Evolutionary conservation across 1,284 basidiomycete species (phyloP).

Genomic region (Meripilus lineatus): DNA sequence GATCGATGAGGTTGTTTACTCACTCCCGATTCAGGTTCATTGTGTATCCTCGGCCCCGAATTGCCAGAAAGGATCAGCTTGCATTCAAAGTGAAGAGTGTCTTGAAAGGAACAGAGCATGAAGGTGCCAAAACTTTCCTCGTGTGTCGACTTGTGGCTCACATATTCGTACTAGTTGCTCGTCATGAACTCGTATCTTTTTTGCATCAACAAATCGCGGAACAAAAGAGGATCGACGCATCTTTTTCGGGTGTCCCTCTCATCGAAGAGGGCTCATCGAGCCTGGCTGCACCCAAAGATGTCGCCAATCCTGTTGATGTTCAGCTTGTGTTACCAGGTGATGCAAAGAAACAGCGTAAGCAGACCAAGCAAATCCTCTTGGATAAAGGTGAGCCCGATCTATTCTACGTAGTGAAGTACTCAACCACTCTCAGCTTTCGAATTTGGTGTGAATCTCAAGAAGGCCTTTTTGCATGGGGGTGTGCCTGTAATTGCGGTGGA

Average conservation of each 20-base stretch:
- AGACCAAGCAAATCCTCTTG: slow-evolving; percentile 62
- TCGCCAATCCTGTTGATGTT: slow-evolving; percentile 39
- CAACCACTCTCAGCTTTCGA: slow-evolving; percentile 49
- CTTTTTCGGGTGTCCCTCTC: slow-evolving; percentile 49
- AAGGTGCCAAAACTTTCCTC: slow-evolving; percentile 37
- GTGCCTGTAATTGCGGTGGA: slow-evolving; percentile 71
- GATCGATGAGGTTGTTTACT: not conserved
- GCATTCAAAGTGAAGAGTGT: slow-evolving; percentile 80
- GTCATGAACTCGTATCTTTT: slow-evolving; percentile 66
- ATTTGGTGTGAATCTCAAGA: slow-evolving; percentile 48
- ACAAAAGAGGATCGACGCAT: slow-evolving; percentile 66
- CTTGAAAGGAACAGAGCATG: slow-evolving; percentile 67
- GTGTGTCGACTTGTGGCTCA: slow-evolving; percentile 1
- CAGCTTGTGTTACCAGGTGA: slow-evolving; percentile 65
- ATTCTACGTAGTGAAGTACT: slow-evolving; percentile 5
- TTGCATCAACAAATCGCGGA: slow-evolving; percentile 74
- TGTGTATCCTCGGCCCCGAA: slow-evolving; percentile 61
- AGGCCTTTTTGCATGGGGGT: slow-evolving; percentile 45
- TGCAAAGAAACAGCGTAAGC: slow-evolving; percentile 68
- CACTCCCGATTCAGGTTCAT: slow-evolving; percentile 49
- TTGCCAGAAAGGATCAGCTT: slow-evolving; percentile 52
- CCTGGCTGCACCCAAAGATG: slow-evolving; percentile 39
- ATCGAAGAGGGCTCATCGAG: slow-evolving; percentile 32
- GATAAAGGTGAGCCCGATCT: slow-evolving; percentile 50
- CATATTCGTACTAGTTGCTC: too few species aligned